Conservation (phyloP, 805 yeast species). For the Starmerella powellii region DNA sequence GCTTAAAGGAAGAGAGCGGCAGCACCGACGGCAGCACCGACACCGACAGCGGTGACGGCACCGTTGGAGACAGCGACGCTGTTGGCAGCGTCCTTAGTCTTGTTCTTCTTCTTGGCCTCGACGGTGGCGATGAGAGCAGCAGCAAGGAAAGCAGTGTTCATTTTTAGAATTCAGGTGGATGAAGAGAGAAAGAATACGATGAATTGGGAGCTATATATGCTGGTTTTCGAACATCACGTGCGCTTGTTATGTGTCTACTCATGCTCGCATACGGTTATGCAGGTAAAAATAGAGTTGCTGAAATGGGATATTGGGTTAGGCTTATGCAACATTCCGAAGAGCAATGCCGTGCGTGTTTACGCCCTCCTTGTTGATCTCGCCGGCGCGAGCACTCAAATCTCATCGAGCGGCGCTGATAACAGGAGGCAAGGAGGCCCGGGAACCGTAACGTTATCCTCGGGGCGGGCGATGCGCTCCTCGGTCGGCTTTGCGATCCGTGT, state of each 20-base stretch:
- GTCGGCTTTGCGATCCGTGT: no score
- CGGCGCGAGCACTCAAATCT: no score
- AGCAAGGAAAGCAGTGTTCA: conserved; percentile 43
- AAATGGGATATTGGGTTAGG: no score
- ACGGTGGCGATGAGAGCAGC: conserved; percentile 10
- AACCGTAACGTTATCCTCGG: no score
- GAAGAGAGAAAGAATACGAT: background rate
- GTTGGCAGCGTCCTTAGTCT: conserved; percentile 5
- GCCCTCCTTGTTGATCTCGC: no score
- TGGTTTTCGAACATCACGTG: background rate
- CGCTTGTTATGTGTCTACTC: background rate
- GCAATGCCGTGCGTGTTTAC: no score
- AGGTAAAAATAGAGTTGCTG: no score
- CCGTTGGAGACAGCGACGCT: conserved; percentile 12
- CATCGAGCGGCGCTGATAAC: no score
- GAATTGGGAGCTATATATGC: background rate
- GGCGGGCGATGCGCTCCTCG: no score
- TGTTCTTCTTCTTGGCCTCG: conserved; percentile 6
- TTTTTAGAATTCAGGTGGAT: background rate
- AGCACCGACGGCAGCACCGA: conserved; percentile 21
- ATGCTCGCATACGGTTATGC: no score
- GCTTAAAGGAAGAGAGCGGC: conserved; percentile 20
- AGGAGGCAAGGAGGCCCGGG: no score
- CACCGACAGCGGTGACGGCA: conserved; percentile 18
- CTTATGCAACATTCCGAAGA: no score